Evolutionary conservation across 306 rosid species (phyloP), one percentile per base, ranked within the genome.

Genomic region (Dalbergia cochinchinensis): DNA sequence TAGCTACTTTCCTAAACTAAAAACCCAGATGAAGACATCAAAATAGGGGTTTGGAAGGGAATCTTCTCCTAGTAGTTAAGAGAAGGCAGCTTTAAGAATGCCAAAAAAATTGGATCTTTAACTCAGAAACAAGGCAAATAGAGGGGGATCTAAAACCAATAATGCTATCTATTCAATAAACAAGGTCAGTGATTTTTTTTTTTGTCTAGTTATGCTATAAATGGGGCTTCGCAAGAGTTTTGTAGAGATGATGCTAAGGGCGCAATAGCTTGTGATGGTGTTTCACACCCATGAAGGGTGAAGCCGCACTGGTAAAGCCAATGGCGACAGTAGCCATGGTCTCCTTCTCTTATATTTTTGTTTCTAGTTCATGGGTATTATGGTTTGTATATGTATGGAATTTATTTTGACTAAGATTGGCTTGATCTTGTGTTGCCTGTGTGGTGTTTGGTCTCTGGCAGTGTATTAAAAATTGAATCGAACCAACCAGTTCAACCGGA

Each of bases 221-320:
- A 19, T 44, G 41, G 78, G 82, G 85, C 79, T 88, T 85, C 59
- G 55, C 50, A 65, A 14, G 81, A 79, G 86, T 31, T 89, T 89
- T 83, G 31, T 26, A 26, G 31, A 26, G 31, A 26, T 1, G 2
- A 3, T 26, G 31, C 31, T 26, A 26, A 3, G 31, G 31, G 31
- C 31, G 2, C 31, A 1, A 3, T 26, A 26, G 31, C 31, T 0
- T 26, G 31, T 26, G 31, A 26, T 26, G 31, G 1, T 26, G 31
- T 1, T 3, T 26, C 31, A 1, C 31, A 26, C 3, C 31, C 31
- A 26, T 26, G 2, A 26, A 26, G 3, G 2, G 31, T 1, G 31
- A 3, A 2, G 3, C 31, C 3, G 31, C 3, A 1, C 1, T 22
- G 31, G 31, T 26, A 0, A 2, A 26, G 31, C 3, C 31, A 26